Evolutionary conservation across 495 filamentous ascomycete genomes (phyloP).

Genomic region (Penicillium mononematosum): DNA sequence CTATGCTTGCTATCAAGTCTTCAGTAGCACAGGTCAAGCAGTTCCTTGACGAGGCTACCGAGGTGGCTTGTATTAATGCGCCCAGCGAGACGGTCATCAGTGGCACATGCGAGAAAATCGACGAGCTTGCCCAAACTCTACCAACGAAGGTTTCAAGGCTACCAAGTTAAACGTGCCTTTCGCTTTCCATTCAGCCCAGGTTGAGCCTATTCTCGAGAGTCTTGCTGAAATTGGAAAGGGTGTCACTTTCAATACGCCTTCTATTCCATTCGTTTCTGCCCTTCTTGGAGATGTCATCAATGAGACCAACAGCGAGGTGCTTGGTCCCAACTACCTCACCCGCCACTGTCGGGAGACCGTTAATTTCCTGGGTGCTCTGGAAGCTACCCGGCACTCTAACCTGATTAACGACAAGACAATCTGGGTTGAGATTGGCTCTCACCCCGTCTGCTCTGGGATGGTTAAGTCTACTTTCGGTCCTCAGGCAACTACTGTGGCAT

Average conservation of each 20-base stretch:
- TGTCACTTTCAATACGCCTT: slow-evolving; percentile 58
- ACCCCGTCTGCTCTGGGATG: slow-evolving; percentile 67
- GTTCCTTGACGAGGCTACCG: slow-evolving; percentile 30
- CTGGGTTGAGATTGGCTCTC: slow-evolving; percentile 67
- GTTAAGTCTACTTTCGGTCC: slow-evolving; percentile 64
- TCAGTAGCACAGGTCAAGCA: slow-evolving; percentile 35
- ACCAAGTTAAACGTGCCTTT: slow-evolving; percentile 71
- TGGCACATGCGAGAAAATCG: slow-evolving; percentile 48
- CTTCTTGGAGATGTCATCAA: slow-evolving; percentile 60
- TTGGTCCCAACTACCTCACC: slow-evolving; percentile 61
- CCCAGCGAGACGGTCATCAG: slow-evolving; percentile 52
- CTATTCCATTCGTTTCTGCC: slow-evolving; percentile 72
- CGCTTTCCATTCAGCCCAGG: slow-evolving; percentile 79
- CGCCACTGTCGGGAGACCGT: slow-evolving; percentile 70
- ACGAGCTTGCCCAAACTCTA: slow-evolving; percentile 54
- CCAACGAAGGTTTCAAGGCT: slow-evolving; percentile 58
- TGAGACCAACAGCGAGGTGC: slow-evolving; percentile 48
- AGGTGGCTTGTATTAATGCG: slow-evolving; percentile 55
- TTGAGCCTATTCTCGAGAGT: slow-evolving; percentile 69
- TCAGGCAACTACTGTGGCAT: slow-evolving; percentile 57
- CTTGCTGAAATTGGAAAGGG: slow-evolving; percentile 59
- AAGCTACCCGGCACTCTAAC: slow-evolving; percentile 50
- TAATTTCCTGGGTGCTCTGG: slow-evolving; percentile 65
- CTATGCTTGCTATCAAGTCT: slow-evolving; percentile 52
- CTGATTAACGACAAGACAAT: slow-evolving; percentile 45